Evolutionary conservation across 805 yeast species (phyloP).

Genomic region (Wickerhamiella sergipiensis): DNA sequence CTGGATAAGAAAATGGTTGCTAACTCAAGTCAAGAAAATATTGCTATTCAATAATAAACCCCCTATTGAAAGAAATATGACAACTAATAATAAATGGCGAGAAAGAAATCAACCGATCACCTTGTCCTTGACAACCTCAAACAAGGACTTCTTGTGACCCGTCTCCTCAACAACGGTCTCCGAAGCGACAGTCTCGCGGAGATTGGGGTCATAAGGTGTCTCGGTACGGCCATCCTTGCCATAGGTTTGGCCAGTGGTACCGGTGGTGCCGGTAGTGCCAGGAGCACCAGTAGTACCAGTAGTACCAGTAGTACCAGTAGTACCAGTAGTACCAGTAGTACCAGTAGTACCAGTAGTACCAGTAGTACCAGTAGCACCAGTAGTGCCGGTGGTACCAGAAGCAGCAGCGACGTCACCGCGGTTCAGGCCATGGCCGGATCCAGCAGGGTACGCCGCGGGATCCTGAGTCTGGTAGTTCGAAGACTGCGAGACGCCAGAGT

Average conservation of each 20-base stretch:
- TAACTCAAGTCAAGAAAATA: not conserved
- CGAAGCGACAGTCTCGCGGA: not conserved
- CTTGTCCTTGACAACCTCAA: not conserved
- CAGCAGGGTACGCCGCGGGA: not conserved
- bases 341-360: not conserved
- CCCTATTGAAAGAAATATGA: not conserved
- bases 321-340: not conserved
- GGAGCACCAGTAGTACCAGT: not conserved
- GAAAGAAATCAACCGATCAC: not conserved
- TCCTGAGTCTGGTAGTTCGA: not conserved
- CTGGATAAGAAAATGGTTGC: too few relatives aligned
- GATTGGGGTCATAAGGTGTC: not conserved
- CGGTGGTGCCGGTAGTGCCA: not conserved
- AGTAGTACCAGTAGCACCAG: not conserved
- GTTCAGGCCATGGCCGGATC: not conserved
- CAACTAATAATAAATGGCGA: not conserved
- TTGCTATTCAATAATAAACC: not conserved
- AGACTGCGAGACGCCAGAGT: not conserved
- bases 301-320: not conserved
- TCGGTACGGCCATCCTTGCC: not conserved
- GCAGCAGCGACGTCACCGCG: not conserved
- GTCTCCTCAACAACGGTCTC: not conserved
- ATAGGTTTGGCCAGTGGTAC: not conserved
- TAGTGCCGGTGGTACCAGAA: not conserved
- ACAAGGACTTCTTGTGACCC: not conserved